Base-by-base conservation (phyloP, 768 basidiomycete genomes). In the Amyloporia xantha region DNA sequence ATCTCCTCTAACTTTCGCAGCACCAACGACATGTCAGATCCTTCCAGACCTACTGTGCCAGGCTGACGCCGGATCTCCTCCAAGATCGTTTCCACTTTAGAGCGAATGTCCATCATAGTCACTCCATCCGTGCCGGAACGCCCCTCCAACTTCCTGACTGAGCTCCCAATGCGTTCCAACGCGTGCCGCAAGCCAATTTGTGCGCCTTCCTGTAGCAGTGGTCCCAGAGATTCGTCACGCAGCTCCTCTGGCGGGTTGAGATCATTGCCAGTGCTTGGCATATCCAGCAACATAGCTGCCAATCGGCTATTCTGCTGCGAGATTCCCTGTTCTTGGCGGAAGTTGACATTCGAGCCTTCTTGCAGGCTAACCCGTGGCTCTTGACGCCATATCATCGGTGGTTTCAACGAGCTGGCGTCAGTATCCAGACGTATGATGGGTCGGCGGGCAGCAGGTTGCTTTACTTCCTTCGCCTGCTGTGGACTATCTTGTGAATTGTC, bases 1-100 rank as follows among this genome's bases (percentile, higher is more conserved):
- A 78, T 61, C 13, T 65, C 71, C 24, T 69, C 71, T 33, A 78
- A 54, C 47, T 66, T 67, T 27, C 55, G 61, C 24, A 63, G 46
- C 5, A 73, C 56, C n/a, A 48, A 54, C 5, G 53, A 48, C 12
- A 49, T 27, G 27, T 36, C 41, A 11, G 41, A 7, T 12, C 27
- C 15, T 24, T 2, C 28, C 17, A 28, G 13, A 5, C 12, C 24
- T n/a, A 36, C 41, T 12, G 25, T 7, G 19, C 28, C 19, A 5
- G 26, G 6, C 28, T 50, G 48, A 19, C 45, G 38, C 19, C 48
- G 46, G 11, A 54, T 49, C 37, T 54, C 52, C 2, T 51, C 40
- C 27, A 64, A 47, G 41, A 59, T 50, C 13, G 55, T 55, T 46
- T 62, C 56, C 2, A 61, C 57, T 25, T 59, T 60, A 13, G 52